Evolutionary conservation across 2,329 filamentous ascomycete genomes (phyloP), one percentile per base, ranked within the genome.

Genomic region (Erysiphe pulchra): DNA sequence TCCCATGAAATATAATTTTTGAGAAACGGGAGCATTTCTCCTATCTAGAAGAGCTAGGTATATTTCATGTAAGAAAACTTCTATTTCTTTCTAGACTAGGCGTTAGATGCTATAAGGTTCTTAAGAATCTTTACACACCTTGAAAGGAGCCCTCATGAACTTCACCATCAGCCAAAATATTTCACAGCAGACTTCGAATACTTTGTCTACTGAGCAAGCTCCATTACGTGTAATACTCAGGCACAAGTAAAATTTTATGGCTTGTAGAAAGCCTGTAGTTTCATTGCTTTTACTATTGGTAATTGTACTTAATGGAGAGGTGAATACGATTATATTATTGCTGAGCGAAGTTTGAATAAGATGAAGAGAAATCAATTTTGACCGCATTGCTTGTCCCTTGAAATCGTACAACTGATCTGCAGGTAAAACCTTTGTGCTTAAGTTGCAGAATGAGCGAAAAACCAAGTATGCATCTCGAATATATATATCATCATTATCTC

Each of bases 111-210:
- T 41, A 50, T 45, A 53, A 41, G 38, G 39, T 20, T 39, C 11
- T 4, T 43, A 5, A 34, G 10, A 24, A 11, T 12, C 13, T 28
- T 34, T 12, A 62, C 69, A 49, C 56, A 80, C 79, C 76, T 98
- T 98, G 62, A 98, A 80, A 50, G 86, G 80, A 2, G 90, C 80
- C 49, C 92, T 75, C 74, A 98, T 80, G 55, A 84, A 80, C 59
- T 92, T 92, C 39, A 94, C 65, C 78, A 94, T 93, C 47, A 95
- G 68, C 85, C 86, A 98, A 60, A 98, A 98, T 30, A 95, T 92
- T 60, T 98, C 90, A 55, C 82, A 86, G 59, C 83, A 87, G 38
- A 95, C 84, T 57, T 95, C 87, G 56, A 95, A 98, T 0, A 98
- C 85, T 52, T 74, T 74, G 51, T 84, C 81, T 39, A 93, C 81